A percentile compares a stretch with the other conserved stretches of the same genome.
Evolutionary conservation across 2,329 filamentous ascomycete genomes (phyloP).

Genomic region (Pyrenochaeta sp.): DNA sequence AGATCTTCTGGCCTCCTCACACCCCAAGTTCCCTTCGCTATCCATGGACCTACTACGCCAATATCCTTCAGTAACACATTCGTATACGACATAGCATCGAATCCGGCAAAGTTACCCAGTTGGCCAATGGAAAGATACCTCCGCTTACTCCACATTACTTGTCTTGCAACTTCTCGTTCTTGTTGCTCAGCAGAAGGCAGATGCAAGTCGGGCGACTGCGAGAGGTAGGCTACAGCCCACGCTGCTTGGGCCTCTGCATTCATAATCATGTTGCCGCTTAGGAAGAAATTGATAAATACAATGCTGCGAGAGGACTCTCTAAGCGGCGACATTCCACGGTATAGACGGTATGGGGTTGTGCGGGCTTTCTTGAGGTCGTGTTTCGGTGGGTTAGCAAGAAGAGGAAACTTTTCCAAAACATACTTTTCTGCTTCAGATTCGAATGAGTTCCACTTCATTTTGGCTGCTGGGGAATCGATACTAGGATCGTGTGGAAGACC

Average conservation of each 20-base stretch:
- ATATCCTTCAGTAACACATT: constrained; percentile 3
- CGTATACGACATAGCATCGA: constrained; percentile 7
- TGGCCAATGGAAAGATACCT: constrained; percentile 61
- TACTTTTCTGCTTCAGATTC: constrained; percentile 13
- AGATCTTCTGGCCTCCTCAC: not conserved
- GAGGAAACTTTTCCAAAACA: constrained; percentile 2
- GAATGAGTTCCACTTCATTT: constrained; percentile 17
- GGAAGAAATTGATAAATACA: constrained; percentile 26
- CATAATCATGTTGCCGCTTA: constrained; percentile 13
- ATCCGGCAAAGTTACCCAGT: constrained; percentile 7
- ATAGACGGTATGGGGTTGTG: constrained; percentile 25
- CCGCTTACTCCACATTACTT: constrained; percentile 5
- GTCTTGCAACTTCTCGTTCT: constrained; percentile 12
- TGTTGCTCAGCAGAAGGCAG: constrained; percentile 7
- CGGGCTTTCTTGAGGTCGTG: constrained; percentile 3
- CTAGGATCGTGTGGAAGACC: constrained; percentile 12
- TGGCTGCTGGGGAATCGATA: not conserved
- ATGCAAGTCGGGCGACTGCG: constrained; percentile 4
- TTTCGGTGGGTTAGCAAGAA: constrained; percentile 20
- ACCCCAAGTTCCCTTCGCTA: not conserved
- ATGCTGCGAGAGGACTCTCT: constrained; percentile 15
- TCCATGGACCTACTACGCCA: not conserved
- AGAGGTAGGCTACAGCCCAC: constrained; percentile 24
- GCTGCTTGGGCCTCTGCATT: constrained; percentile 24
- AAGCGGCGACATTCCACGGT: constrained; percentile 18